These are phyloP conservation scores for Ophiosphaerella narmari DNA, from an alignment of 2,329 filamentous ascomycete species.

Conservation along the genomic window DNA sequence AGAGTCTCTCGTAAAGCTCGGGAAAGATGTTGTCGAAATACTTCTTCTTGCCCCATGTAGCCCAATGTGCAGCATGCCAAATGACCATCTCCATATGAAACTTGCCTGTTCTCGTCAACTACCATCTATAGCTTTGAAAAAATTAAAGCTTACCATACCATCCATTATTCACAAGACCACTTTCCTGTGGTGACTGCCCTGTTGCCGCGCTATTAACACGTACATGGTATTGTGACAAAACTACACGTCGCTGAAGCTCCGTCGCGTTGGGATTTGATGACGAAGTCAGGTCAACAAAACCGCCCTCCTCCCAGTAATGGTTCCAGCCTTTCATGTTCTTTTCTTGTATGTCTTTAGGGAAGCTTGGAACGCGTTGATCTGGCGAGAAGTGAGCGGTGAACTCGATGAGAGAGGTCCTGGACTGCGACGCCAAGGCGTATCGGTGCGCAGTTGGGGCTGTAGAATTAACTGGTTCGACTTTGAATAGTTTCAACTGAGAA, in stretches of 20 bases:
- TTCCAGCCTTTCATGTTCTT: conserved; percentile 52
- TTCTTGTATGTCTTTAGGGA: conserved; percentile 26
- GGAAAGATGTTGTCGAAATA: conserved; percentile 51
- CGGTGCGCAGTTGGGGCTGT: conserved; percentile 42
- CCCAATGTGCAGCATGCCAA: conserved; percentile 59
- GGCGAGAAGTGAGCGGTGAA: conserved; percentile 32
- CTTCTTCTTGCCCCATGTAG: conserved; percentile 52
- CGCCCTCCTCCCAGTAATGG: conserved; percentile 54
- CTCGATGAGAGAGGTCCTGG: conserved; percentile 9
- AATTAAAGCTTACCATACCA: conserved; percentile 55
- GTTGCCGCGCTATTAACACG: conserved; percentile 57
- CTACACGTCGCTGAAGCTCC: conserved; percentile 56
- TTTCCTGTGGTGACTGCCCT: conserved; percentile 53
- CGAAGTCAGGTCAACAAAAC: conserved; percentile 56
- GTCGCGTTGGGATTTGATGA: conserved; percentile 48
- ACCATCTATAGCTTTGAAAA: not conserved
- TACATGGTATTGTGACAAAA: conserved; percentile 58
- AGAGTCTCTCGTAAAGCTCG: conserved; percentile 55
- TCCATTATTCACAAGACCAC: conserved; percentile 56
- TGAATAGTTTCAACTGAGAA: conserved; percentile 41
- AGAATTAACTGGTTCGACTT: conserved; percentile 49
- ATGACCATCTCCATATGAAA: conserved; percentile 60
- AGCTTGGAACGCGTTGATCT: conserved; percentile 26
- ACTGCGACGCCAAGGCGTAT: conserved; percentile 14
- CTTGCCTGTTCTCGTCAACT: conserved; percentile 40